A percentile compares a stretch with the other conserved stretches of the same genome.
Evolutionary conservation across 257 asterid genomes (phyloP).

Genomic region (Orobanche coerulescens): DNA sequence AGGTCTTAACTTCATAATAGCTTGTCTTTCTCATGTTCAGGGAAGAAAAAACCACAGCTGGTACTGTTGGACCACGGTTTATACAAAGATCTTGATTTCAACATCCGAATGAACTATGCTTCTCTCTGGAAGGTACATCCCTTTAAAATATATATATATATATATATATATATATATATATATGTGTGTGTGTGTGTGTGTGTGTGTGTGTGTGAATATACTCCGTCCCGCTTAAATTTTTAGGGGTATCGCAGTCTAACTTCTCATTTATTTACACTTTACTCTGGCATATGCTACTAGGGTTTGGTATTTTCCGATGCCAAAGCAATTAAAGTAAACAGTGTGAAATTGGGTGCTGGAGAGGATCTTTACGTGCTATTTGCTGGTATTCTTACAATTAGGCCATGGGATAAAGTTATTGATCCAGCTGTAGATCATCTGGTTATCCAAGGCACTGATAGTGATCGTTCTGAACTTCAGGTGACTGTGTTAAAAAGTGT

Average conservation of each 20-base stretch:
- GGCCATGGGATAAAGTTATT: conserved; percentile 83
- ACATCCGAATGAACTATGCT: conserved; percentile 76
- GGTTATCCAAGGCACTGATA: conserved; percentile 55
- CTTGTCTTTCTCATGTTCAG: conserved; percentile 32
- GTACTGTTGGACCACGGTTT: conserved; percentile 90
- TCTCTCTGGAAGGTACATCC: conserved; percentile 81
- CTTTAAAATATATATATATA: neutral
- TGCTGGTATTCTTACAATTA: conserved; percentile 96
- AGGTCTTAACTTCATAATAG: conserved; percentile 12
- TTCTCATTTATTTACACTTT: conserved; percentile 14
- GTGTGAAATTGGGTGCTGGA: conserved; percentile 89
- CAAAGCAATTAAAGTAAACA: conserved; percentile 72
- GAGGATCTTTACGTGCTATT: conserved; percentile 82
- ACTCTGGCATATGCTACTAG: conserved; percentile 32
- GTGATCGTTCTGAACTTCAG: conserved; percentile 88
- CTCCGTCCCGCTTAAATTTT: neutral
- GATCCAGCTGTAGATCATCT: conserved; percentile 92
- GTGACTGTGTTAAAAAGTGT: conserved; percentile 34
- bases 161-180: no score
- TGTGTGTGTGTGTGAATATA: no score
- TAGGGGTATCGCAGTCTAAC: neutral
- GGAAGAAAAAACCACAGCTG: conserved; percentile 76
- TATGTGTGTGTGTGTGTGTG: no score
- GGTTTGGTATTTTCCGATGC: conserved; percentile 89
- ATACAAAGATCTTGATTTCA: conserved; percentile 79